Evolutionary conservation across 495 filamentous ascomycete genomes (phyloP).

Genomic region (Lepraria neglecta): DNA sequence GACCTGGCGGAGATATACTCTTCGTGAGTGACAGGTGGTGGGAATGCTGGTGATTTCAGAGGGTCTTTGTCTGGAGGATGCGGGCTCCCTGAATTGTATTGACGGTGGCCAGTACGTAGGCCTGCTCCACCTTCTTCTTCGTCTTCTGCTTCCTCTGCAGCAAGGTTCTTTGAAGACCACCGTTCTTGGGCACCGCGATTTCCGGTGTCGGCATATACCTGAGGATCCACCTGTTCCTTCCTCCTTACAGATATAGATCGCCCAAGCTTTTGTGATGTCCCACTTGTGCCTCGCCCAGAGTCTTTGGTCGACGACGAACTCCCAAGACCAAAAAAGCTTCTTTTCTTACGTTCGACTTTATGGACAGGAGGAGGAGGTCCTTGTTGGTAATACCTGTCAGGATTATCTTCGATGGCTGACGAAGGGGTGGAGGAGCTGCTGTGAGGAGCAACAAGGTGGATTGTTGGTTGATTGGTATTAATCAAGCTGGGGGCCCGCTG

Average conservation of each 20-base stretch:
- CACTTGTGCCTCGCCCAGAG: slow-evolving; percentile 8
- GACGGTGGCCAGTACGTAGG: slow-evolving; percentile 1
- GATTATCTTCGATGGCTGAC: slow-evolving; percentile 26
- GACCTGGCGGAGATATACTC: slow-evolving; percentile 20
- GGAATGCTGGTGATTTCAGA: slow-evolving; percentile 17
- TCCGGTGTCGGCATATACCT: slow-evolving; percentile 9
- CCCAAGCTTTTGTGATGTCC: slow-evolving; percentile 22
- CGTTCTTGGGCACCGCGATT: slow-evolving; percentile 20
- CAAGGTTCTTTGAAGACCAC: slow-evolving; percentile 13
- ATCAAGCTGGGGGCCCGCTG: slow-evolving; percentile 20
- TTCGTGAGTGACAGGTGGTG: slow-evolving; percentile 12
- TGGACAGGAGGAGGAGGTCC: slow-evolving; percentile 17
- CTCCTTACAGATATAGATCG: slow-evolving; percentile 28
- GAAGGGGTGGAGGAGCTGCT: slow-evolving; percentile 20
- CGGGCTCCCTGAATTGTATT: slow-evolving; percentile 9
- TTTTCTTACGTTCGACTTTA: slow-evolving; percentile 27
- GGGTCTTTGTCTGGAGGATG: slow-evolving; percentile 25
- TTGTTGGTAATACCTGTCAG: slow-evolving; percentile 27
- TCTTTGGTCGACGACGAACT: slow-evolving; percentile 25
- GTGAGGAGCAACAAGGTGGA: slow-evolving; percentile 26
- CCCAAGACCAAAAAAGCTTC: slow-evolving; percentile 27
- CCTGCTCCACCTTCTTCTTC: slow-evolving; percentile 13
- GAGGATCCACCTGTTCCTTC: slow-evolving; percentile 18
- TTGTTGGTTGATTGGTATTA: slow-evolving; percentile 26
- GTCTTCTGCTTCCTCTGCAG: slow-evolving; percentile 14